Evolutionary conservation across 306 rosid genomes (phyloP).

Genomic region (Sesbania bispinosa): DNA sequence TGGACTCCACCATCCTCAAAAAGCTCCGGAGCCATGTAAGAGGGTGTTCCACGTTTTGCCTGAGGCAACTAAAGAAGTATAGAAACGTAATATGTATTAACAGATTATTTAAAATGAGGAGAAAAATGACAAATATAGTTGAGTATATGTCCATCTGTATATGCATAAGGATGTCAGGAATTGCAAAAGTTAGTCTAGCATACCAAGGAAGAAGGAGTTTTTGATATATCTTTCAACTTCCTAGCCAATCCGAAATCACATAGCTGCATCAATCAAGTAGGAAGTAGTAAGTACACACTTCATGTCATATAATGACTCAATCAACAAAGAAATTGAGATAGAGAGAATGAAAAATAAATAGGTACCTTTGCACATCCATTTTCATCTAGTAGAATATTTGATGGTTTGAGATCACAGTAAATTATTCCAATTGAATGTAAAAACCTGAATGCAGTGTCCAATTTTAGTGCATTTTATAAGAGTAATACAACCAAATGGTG

Average conservation of each 20-base stretch:
- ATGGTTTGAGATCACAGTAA: constrained; percentile 94
- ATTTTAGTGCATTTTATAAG: constrained; percentile 27
- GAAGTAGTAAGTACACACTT: not conserved
- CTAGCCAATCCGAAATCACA: constrained; percentile 98
- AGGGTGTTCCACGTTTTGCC: constrained; percentile 97
- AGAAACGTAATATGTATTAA: constrained; percentile 27
- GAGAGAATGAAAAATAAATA: not conserved
- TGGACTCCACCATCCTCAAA: constrained; percentile 94
- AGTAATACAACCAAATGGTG: not conserved
- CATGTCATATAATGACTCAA: constrained; percentile 4
- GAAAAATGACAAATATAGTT: constrained; percentile 18
- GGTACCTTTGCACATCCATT: constrained; percentile 85
- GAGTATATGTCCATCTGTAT: not conserved
- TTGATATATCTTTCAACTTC: constrained; percentile 79
- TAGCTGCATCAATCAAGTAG: constrained; percentile 55
- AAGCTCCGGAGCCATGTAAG: constrained; percentile 98
- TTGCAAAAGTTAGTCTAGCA: constrained; percentile 23
- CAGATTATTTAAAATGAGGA: not conserved
- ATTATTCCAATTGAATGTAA: constrained; percentile 90
- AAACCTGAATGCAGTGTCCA: constrained; percentile 48
- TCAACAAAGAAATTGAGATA: not conserved
- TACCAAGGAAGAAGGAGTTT: constrained; percentile 72
- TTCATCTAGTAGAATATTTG: constrained; percentile 87
- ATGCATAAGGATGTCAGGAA: not conserved
- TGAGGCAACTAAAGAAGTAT: constrained; percentile 66